A percentile compares a stretch with the other conserved stretches of the same genome.
Evolutionary conservation across 345 rosid genomes (phyloP).

Genomic region (Aquilaria yunnanensis): DNA sequence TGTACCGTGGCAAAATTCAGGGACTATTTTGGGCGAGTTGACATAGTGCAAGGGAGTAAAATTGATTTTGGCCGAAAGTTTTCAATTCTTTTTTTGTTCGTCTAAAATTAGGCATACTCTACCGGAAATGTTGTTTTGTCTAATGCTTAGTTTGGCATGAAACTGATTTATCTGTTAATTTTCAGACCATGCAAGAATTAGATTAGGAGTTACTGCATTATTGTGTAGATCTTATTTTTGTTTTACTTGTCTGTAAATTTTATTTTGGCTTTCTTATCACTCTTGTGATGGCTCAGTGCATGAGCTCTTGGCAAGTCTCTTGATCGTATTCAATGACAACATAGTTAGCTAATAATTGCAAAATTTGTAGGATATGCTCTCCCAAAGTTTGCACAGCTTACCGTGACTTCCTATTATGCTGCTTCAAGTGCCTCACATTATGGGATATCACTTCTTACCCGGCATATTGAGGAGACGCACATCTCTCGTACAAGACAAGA

Average conservation of each 20-base stretch:
- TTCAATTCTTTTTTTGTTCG: no score
- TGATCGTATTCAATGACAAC: background rate
- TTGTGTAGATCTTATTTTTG: background rate
- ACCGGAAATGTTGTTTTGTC: no score
- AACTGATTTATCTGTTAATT: no score
- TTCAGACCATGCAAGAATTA: no score
- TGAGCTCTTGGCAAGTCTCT: background rate
- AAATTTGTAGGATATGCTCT: conserved; percentile 63
- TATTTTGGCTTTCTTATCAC: background rate
- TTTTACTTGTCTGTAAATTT: background rate
- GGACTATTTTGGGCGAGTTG: no score
- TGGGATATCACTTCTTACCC: conserved; percentile 76
- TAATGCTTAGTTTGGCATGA: no score
- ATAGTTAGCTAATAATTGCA: conserved; percentile 15
- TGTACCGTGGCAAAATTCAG: no score
- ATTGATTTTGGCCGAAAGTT: no score
- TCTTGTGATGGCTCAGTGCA: background rate
- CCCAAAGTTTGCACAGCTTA: conserved; percentile 77
- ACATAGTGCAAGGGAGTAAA: no score
- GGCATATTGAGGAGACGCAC: conserved; percentile 60
- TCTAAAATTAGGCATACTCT: no score
- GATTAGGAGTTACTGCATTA: no score
- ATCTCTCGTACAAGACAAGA: conserved; percentile 38
- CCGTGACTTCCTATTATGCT: conserved; percentile 82
- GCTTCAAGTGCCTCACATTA: conserved; percentile 93